These are phyloP conservation scores for Boletus pseudo-olivaceus DNA, from an alignment of 768 basidiomycete species.

Conservation along the genomic window DNA sequence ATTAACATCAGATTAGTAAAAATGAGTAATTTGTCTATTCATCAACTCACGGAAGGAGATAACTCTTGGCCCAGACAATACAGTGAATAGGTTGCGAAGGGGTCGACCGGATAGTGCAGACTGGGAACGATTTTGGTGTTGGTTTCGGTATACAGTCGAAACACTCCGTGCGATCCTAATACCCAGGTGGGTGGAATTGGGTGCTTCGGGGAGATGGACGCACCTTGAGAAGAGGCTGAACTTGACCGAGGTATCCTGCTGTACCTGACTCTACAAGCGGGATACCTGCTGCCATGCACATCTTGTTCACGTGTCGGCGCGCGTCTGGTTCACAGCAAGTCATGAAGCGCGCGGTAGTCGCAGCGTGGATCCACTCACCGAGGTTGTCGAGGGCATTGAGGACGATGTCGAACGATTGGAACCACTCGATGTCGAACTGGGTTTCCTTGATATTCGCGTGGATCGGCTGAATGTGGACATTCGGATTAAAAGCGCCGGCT, in stretches of 20 bases:
- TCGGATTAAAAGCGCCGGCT: conserved; percentile 81
- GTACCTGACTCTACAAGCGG: conserved; percentile 96
- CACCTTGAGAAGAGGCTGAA: conserved; percentile 89
- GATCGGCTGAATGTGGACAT: conserved; percentile 81
- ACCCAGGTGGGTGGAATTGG: not conserved
- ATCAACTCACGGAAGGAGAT: conserved; percentile 77
- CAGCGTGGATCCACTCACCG: conserved; percentile 46
- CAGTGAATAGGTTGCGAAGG: conserved; percentile 98
- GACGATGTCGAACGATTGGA: conserved; percentile 85
- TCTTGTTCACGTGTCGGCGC: conserved; percentile 91
- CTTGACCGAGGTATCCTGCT: conserved; percentile 95
- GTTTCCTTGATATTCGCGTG: conserved; percentile 95
- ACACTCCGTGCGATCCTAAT: conserved; percentile 84
- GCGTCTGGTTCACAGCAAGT: conserved; percentile 57
- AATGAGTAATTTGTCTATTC: not conserved
- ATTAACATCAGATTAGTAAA: not conserved
- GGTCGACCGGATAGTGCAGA: conserved; percentile 96
- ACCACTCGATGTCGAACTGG: conserved; percentile 88
- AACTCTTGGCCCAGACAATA: conserved; percentile 98
- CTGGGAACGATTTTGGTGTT: conserved; percentile 91
- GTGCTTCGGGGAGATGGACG: conserved; percentile 4
- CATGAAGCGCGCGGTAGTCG: not conserved
- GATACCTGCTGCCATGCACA: conserved; percentile 91
- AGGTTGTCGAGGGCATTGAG: conserved; percentile 96
- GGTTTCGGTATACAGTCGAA: conserved; percentile 95